Base-by-base conservation (phyloP, 108 stramenopile genomes). In the Thalassiosira profunda region DNA sequence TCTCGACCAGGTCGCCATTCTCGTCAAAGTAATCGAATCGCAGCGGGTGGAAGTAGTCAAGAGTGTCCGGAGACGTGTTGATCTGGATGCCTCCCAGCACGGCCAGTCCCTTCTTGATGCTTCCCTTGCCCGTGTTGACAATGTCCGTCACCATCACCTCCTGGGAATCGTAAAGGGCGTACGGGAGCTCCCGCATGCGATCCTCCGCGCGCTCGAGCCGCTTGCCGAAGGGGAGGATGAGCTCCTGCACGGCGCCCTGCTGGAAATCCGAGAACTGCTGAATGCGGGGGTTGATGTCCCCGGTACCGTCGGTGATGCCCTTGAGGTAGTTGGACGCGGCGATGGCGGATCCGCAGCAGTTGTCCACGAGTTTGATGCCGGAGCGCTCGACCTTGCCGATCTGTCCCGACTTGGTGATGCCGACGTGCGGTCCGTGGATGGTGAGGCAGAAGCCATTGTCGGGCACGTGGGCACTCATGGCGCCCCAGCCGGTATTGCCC, bases 391-490 rank as follows among this genome's bases (percentile, higher is more conserved):
- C 86, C 21, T 72, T 88, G 3, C 91, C 91, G 10, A 92, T 76
- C 9, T 43, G 71, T 43, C 85, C 85, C 41, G 68, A 54, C 36
- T 40, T 28, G 38, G 71, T 60, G 33, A 90, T 67, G 63, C 89
- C 89, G 9, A 90, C 89, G 49, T 91, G 90, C 36, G 90, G 90
- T 36, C 85, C 90, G 61, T 80, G 86, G 23, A 91, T 67, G 6
- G 83, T 43, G 53, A 88, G 46, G 26, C 83, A 85, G 29, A 36
- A 65, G 0, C 90, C 90, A 53, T 67, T 57, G 41, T 86, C 84
- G 21, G 87, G 90, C 31, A 91, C 81, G 70, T 91, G 90, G 11
- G 74, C 56, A n/a, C 80, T 71, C 85, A 87, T 86, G 75, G 86
- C 86, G 18, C 81, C 85, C 36, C 84, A 86, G 3, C 60, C 52